phyloP scores from a whole-genome alignment of 805 yeast species.

The Candida easanensis region DNA sequence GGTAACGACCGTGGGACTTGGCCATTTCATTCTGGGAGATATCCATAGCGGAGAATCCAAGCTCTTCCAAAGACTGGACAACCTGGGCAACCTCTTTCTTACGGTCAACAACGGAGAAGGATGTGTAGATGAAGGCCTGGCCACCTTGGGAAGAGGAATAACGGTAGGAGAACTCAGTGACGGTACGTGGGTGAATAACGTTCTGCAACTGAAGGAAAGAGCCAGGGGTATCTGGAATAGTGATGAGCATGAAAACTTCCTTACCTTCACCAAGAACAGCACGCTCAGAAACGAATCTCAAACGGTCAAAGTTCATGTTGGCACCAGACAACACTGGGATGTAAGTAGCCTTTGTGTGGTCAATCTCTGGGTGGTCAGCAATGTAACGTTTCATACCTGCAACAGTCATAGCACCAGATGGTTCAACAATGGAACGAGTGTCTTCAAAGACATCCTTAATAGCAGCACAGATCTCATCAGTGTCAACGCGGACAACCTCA shows the following conservation, averaged over 20 bases:
- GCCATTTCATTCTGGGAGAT: slow-evolving; percentile 93
- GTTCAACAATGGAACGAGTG: slow-evolving; percentile 90
- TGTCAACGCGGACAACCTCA: slow-evolving; percentile 78
- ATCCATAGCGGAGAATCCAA: slow-evolving; percentile 75
- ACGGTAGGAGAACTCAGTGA: slow-evolving; percentile 94
- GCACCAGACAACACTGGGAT: slow-evolving; percentile 93
- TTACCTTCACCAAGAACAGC: slow-evolving; percentile 98
- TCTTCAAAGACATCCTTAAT: slow-evolving; percentile 96
- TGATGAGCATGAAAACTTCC: slow-evolving; percentile 87
- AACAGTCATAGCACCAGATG: slow-evolving; percentile 94
- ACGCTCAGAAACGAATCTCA: slow-evolving; percentile 94
- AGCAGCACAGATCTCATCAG: slow-evolving; percentile 96
- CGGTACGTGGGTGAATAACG: slow-evolving; percentile 80
- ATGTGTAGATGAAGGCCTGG: slow-evolving; percentile 79
- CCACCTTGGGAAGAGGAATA: slow-evolving; percentile 44
- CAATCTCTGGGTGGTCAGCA: slow-evolving; percentile 61
- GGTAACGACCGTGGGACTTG: slow-evolving; percentile 91
- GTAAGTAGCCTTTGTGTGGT: slow-evolving; percentile 67
- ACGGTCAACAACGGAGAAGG: slow-evolving; percentile 80
- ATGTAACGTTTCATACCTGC: slow-evolving; percentile 92
- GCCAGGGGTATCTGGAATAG: slow-evolving; percentile 92
- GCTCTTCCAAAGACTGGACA: slow-evolving; percentile 50
- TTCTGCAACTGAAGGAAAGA: slow-evolving; percentile 76
- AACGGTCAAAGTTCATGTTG: slow-evolving; percentile 95
- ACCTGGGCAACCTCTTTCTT: slow-evolving; percentile 69